Base-by-base conservation (phyloP, 305 asterid genomes). In the Rubia peregrina region DNA sequence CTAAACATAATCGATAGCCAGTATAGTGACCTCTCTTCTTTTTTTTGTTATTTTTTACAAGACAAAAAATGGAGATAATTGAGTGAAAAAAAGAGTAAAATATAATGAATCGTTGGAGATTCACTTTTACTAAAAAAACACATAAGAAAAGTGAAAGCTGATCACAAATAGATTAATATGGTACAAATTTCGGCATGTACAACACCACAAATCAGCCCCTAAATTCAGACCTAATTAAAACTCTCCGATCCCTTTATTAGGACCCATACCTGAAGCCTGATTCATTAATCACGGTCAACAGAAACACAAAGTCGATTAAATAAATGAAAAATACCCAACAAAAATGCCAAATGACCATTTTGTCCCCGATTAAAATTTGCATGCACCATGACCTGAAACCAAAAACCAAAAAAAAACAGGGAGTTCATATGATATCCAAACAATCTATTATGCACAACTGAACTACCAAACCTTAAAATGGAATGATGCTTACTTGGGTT, bases 401-500 rank as follows among this genome's bases (percentile, higher is more conserved):
- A 1, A 9, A 42, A 59, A 22, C 0, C 14, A 6, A 3, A 56
- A 9, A 22, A 61, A 24, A 11, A 26, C n/a, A 26, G 24, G 19
- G 24, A n/a, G 16, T 51, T n/a, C n/a, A n/a, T n/a, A n/a, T 17
- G 16, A 14, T 4, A 11, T 44, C 49, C 49, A 51, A 51, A 51
- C 21, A 3, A 51, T 14, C 1, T 5, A 14, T 7, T 0, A n/a
- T n/a, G n/a, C 59, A 17, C 3, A 30, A 30, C 33, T 3, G 2
- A 51, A 51, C 8, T 7, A 17, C 1, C 2, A 14, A 16, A 6
- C 22, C 8, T 48, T 9, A 51, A 51, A 14, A 2, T 10, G 3
- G 1, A 0, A 2, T 12, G 13, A 51, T 19, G 64, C 86, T 70
- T 86, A 89, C 97, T 89, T 22, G 92, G 97, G 74, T 89, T 87